Conservation (phyloP, 306 rosid genomes). For the Cyamopsis tetragonoloba region DNA sequence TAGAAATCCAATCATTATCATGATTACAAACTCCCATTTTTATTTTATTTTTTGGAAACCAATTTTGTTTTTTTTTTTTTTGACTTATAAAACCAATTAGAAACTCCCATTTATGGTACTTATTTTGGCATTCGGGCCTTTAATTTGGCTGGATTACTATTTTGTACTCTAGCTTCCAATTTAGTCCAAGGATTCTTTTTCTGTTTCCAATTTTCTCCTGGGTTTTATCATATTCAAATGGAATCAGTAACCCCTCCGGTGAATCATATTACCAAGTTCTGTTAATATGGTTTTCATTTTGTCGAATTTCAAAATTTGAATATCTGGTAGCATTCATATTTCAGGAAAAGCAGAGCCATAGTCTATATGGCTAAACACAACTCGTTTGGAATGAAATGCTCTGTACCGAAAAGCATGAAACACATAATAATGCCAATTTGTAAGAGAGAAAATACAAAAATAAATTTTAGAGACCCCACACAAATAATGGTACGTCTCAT, state of each 20-base stretch:
- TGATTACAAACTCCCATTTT: background rate
- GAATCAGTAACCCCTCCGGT: background rate
- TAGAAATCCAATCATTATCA: constrained; percentile 15
- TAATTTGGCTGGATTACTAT: background rate
- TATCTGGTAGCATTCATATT: constrained; percentile 3
- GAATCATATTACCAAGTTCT: background rate
- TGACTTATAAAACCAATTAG: too few species aligned
- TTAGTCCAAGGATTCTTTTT: background rate
- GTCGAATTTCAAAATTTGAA: constrained; percentile 10
- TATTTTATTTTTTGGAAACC: too few species aligned
- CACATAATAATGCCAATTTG: background rate
- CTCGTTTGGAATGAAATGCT: background rate
- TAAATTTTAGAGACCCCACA: too few species aligned
- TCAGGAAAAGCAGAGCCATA: background rate
- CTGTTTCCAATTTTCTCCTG: background rate
- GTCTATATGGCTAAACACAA: constrained; percentile 6
- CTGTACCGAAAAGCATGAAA: background rate
- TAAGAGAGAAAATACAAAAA: too few species aligned
- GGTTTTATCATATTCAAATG: constrained; percentile 6
- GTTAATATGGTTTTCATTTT: constrained; percentile 12
- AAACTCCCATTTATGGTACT: background rate
- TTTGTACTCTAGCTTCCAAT: constrained; percentile 5
- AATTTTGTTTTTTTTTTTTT: too few species aligned
- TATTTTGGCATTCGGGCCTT: background rate
- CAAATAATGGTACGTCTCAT: too few species aligned